Percentiles rank a stretch among this genome's conserved stretches.
phyloP scores from a whole-genome alignment of 2,329 filamentous ascomycete species.

The Fonsecaea pedrosoi region DNA sequence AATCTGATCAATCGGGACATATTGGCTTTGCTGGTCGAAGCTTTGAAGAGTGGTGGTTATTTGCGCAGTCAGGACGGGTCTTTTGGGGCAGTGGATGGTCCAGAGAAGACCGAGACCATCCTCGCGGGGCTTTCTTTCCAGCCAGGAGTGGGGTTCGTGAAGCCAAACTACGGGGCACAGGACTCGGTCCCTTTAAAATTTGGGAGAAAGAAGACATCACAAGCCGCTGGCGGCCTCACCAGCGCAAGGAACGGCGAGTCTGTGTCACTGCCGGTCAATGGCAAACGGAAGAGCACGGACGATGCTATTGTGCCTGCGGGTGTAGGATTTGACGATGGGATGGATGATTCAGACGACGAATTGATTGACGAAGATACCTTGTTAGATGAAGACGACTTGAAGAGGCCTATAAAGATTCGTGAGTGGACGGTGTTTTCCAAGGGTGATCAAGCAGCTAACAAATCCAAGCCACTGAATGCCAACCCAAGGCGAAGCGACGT shows the following conservation, averaged over 20 bases:
- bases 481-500: conserved; percentile 84
- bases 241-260: conserved; percentile 21
- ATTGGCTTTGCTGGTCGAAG: conserved; percentile 70
- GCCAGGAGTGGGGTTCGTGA: conserved; percentile 70
- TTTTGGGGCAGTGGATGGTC: conserved; percentile 53
- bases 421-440: conserved; percentile 19
- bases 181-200: conserved; percentile 69
- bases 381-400: conserved; percentile 83
- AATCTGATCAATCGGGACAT: conserved; percentile 71
- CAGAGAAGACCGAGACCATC: conserved; percentile 77
- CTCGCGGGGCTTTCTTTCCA: conserved; percentile 75
- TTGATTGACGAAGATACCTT: conserved; percentile 90
- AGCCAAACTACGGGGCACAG: conserved; percentile 68
- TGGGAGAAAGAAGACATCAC: conserved; percentile 62
- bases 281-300: conserved; percentile 50
- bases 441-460: conserved; percentile 23
- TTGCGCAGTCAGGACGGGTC: conserved; percentile 73
- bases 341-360: conserved; percentile 74
- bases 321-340: conserved; percentile 72
- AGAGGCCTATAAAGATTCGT: conserved; percentile 66
- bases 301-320: conserved; percentile 58
- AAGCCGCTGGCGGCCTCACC: conserved; percentile 35
- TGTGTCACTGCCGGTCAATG: conserved; percentile 43
- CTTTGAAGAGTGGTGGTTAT: conserved; percentile 72
- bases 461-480: conserved; percentile 76